phyloP scores from a whole-genome alignment of 2,329 filamentous ascomycete species.

The Hymenoscyphus occultus region DNA sequence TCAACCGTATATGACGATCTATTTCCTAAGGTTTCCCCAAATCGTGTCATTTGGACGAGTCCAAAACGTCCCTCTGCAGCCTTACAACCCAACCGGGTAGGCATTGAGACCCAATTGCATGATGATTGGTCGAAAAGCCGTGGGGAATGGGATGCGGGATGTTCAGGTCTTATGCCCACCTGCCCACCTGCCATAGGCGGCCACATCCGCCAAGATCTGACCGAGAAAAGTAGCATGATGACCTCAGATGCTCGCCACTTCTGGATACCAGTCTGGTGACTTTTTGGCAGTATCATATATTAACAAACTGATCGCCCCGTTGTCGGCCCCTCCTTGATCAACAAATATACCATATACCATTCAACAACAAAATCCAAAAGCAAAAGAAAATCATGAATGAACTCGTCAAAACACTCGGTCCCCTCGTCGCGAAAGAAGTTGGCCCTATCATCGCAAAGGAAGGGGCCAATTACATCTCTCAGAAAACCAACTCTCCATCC shows the following conservation, averaged over 20 bases:
- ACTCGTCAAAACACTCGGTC: conserved; percentile 13
- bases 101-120: background rate
- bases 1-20: background rate
- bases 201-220: background rate
- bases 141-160: background rate
- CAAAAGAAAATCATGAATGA: conserved; percentile 11
- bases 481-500: conserved; percentile 10
- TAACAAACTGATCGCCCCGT: background rate
- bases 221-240: background rate
- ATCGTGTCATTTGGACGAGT: background rate
- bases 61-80: background rate
- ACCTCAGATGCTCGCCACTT: conserved; percentile 1
- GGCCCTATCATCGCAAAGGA: conserved; percentile 15
- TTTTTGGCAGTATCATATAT: background rate
- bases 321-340: background rate
- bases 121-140: background rate
- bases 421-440: conserved; percentile 16
- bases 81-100: background rate
- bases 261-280: background rate
- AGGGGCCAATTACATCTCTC: conserved; percentile 17
- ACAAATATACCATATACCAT: background rate
- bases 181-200: background rate
- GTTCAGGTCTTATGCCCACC: background rate
- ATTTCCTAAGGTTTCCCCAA: background rate
- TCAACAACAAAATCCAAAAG: background rate